Percentiles rank a stretch among this genome's conserved stretches.
Evolutionary conservation across 768 basidiomycete species (phyloP).

Genomic region (Artomyces pyxidatus): DNA sequence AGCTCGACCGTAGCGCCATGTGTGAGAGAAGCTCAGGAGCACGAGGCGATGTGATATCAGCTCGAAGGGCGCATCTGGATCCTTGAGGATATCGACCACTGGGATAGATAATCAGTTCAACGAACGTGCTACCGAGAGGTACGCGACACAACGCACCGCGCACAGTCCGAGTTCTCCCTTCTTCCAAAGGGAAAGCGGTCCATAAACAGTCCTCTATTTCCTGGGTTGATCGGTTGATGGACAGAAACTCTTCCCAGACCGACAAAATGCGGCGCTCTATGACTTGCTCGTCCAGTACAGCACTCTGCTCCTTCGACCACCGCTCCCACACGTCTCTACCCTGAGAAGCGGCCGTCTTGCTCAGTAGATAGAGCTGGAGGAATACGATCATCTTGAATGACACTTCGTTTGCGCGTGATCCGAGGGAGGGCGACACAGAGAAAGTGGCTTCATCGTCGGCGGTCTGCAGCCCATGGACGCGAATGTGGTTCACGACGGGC

Average conservation of each 20-base stretch:
- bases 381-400: constrained; percentile 17
- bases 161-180: constrained; percentile 12
- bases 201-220: constrained; percentile 45
- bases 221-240: constrained; percentile 27
- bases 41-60: constrained; percentile 13
- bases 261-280: constrained; percentile 27
- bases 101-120: background rate
- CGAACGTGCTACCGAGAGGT: background rate
- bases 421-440: background rate
- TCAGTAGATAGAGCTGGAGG: constrained; percentile 15
- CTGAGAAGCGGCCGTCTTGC: background rate
- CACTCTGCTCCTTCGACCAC: constrained; percentile 29
- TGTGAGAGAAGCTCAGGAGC: constrained; percentile 5
- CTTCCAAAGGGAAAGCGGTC: constrained; percentile 32
- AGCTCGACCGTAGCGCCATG: constrained; percentile 11
- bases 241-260: constrained; percentile 37
- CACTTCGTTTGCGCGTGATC: background rate
- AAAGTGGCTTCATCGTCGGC: constrained; percentile 4
- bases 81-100: constrained; percentile 12
- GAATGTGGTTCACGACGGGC: constrained; percentile 16
- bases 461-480: constrained; percentile 11
- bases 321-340: constrained; percentile 32
- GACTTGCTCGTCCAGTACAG: constrained; percentile 19
- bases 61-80: constrained; percentile 4
- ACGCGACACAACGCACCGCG: constrained; percentile 16